These are phyloP conservation scores for Fusarium goolgardi DNA, from an alignment of 2,329 filamentous ascomycete genomes.

Conservation along the genomic window DNA sequence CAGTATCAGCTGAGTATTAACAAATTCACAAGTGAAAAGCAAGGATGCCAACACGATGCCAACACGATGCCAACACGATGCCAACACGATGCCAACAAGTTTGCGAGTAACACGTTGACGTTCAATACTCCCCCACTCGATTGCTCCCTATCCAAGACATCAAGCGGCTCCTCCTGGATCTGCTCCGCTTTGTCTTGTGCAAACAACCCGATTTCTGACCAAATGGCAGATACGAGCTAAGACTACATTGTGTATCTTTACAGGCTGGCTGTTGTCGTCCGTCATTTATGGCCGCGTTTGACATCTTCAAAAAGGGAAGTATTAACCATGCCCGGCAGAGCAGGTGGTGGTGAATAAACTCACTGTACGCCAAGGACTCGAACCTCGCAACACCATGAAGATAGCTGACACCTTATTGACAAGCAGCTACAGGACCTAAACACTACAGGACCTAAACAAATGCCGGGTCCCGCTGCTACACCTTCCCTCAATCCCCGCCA, in stretches of 20 bases:
- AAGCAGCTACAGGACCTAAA: too few relatives aligned
- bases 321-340: conserved; percentile 3
- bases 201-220: conserved; percentile 1
- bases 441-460: conserved; percentile 27
- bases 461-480: conserved; percentile 39
- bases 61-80: not conserved
- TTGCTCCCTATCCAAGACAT: conserved; percentile 23
- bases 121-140: conserved; percentile 23
- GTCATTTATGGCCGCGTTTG: not conserved
- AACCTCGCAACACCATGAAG: conserved; percentile 27
- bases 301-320: conserved; percentile 8
- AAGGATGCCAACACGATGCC: not conserved
- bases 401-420: conserved; percentile 6
- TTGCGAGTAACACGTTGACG: not conserved
- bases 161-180: conserved; percentile 31
- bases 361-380: conserved; percentile 5
- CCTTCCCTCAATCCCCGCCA: conserved; percentile 28
- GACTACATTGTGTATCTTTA: not conserved
- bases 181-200: conserved; percentile 12
- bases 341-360: conserved; percentile 33
- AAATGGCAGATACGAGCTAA: conserved; percentile 18
- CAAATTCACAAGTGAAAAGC: not conserved
- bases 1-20: conserved; percentile 12
- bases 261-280: conserved; percentile 1
- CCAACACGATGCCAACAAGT: not conserved